Percentiles rank a stretch among this genome's conserved stretches.
Conservation (phyloP, 352 stramenopile species). For the Phytophthora citricola region DNA sequence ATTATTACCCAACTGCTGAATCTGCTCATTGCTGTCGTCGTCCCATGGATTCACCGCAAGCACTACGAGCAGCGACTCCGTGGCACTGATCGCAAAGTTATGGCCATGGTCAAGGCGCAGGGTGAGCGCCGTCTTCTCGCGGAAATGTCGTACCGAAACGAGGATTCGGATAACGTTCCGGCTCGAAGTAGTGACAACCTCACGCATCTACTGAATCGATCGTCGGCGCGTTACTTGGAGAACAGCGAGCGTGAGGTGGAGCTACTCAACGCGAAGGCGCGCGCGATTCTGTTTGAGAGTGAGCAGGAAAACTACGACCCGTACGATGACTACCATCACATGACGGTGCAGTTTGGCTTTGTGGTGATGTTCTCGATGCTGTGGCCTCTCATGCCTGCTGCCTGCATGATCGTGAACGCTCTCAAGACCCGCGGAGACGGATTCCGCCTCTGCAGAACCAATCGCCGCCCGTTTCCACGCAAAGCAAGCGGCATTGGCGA, state of each 20-base stretch:
- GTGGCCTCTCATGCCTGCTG: slow-evolving; percentile 81
- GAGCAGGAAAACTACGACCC: slow-evolving; percentile 83
- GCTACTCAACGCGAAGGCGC: slow-evolving; percentile 69
- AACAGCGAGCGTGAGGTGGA: slow-evolving; percentile 72
- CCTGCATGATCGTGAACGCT: slow-evolving; percentile 80
- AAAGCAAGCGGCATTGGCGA: slow-evolving; percentile 79
- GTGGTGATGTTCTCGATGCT: slow-evolving; percentile 90
- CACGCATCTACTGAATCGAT: slow-evolving; percentile 61
- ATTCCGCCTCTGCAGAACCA: slow-evolving; percentile 76
- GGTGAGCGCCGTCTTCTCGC: slow-evolving; percentile 65
- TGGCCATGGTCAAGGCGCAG: slow-evolving; percentile 74
- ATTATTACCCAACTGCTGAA: slow-evolving; percentile 84
- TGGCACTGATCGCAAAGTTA: slow-evolving; percentile 60
- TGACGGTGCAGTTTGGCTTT: slow-evolving; percentile 86
- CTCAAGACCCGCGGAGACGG: slow-evolving; percentile 83
- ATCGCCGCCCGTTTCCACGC: slow-evolving; percentile 75
- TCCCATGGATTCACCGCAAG: slow-evolving; percentile 78
- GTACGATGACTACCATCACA: slow-evolving; percentile 84
- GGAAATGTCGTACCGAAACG: slow-evolving; percentile 61
- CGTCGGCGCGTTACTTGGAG: slow-evolving; percentile 72
- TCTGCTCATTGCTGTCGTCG: slow-evolving; percentile 69
- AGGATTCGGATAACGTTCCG: slow-evolving; percentile 17
- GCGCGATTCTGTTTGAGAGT: slow-evolving; percentile 78
- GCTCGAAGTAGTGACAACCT: slow-evolving; percentile 19
- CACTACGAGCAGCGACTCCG: slow-evolving; percentile 72